Base-by-base conservation (phyloP, 768 basidiomycete species). In the Terana coerulea region DNA sequence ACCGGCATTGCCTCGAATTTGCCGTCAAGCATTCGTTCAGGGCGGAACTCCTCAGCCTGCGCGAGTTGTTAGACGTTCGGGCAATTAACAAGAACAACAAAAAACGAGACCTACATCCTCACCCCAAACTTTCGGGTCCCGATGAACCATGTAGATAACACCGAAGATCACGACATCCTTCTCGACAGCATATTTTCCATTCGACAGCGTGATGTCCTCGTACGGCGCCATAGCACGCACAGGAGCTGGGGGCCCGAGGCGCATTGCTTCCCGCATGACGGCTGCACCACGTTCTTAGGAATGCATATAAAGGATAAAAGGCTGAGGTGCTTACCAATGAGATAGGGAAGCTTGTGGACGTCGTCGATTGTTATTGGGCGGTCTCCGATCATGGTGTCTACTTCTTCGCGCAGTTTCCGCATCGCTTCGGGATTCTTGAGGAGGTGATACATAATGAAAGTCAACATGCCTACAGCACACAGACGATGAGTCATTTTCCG, bases 1-100 rank as follows among this genome's bases (percentile, higher is more conserved):
- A 68, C 72, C 2, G 77, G 77, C 14, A 76, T 58, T 8, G 69
- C 67, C 58, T 76, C 75, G 54, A 77, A 79, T 47, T 72, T 71
- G 5, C 73, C 75, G 49, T 75, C 73, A 25, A 77, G 57, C 74
- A 79, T 74, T 10, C 77, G 66, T 56, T 77, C 76, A 0, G 77
- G 77, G 17, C 60, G 62, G 62, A 73, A 77, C 46, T 72, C 68
- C 2, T 70, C 63, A 6, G 72, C 62, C 63, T 67, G 34, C 22
- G 4, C 11, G n/a, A 31, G 11, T 2, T 9, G 34, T 37, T 12
- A 26, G 17, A 12, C 7, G 17, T 14, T 50, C 21, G n/a, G 14
- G n/a, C 9, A 24, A 21, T 19, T 3, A 7, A 19, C n/a, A 33
- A 1, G 21, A 28, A 29, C 30, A 19, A n/a, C 29, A 28, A 39